phyloP scores from a whole-genome alignment of 805 yeast genomes.

The Metschnikowia noctiluminum region DNA sequence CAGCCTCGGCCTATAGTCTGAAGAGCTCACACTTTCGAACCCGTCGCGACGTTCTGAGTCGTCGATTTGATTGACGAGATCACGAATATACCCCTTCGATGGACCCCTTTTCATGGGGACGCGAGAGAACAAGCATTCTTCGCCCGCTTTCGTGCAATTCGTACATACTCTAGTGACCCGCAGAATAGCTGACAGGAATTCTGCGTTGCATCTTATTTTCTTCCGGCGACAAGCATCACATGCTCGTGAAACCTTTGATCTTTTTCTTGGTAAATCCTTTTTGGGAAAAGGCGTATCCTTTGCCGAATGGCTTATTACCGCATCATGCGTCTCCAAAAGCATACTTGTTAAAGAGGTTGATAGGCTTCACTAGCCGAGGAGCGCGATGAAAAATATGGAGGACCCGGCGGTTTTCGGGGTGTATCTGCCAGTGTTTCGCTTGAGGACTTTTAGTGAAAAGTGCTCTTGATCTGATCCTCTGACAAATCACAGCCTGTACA shows the following conservation, averaged over 20 bases:
- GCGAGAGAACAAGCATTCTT: constrained; percentile 63
- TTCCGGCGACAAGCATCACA: constrained; percentile 78
- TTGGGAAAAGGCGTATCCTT: background rate
- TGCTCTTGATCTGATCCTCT: no score
- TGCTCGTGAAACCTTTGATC: constrained; percentile 75
- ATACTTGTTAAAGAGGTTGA: background rate
- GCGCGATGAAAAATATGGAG: no score
- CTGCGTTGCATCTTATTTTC: constrained; percentile 69
- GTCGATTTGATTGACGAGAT: constrained; percentile 36
- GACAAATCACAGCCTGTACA: no score
- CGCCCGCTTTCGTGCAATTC: constrained; percentile 59
- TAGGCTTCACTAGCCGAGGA: no score
- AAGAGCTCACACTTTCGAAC: background rate
- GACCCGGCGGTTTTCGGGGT: no score
- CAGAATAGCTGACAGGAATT: constrained; percentile 41
- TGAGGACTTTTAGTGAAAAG: no score
- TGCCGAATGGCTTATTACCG: background rate
- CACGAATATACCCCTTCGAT: constrained; percentile 62
- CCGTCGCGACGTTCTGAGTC: constrained; percentile 3
- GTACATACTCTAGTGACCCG: constrained; percentile 54
- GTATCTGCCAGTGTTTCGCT: no score
- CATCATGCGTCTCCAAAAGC: constrained; percentile 4
- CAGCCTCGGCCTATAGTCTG: constrained; percentile 13
- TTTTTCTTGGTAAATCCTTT: constrained; percentile 42
- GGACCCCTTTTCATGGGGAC: constrained; percentile 80